These are phyloP conservation scores for Verticillium klebahnii DNA, from an alignment of 2,329 filamentous ascomycete genomes.

Conservation along the genomic window DNA sequence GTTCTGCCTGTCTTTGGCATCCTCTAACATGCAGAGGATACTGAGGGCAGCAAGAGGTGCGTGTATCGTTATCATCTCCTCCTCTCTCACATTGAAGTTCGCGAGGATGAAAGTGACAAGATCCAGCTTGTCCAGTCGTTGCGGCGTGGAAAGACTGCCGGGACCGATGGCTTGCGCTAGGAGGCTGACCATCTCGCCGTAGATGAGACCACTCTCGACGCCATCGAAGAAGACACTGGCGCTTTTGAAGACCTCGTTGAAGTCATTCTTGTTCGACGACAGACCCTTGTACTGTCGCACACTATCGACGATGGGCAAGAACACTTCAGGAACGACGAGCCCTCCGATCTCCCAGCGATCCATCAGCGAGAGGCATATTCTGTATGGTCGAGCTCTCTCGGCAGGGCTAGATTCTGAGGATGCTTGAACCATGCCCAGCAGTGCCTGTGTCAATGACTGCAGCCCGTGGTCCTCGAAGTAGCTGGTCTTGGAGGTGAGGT, in stretches of 20 bases:
- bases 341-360: conserved; percentile 97
- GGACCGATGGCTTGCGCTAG: conserved; percentile 56
- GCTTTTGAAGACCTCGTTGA: conserved; percentile 83
- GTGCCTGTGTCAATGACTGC: conserved; percentile 65
- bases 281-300: conserved; percentile 68
- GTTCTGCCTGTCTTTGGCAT: conserved; percentile 35
- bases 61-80: conserved; percentile 89
- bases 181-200: conserved; percentile 71
- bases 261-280: conserved; percentile 63
- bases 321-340: conserved; percentile 80
- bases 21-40: conserved; percentile 55
- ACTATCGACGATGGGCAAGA: conserved; percentile 78
- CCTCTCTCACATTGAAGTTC: conserved; percentile 90
- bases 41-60: conserved; percentile 73
- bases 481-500: conserved; percentile 57
- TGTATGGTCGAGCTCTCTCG: conserved; percentile 79
- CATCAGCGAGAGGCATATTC: conserved; percentile 93
- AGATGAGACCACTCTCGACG: conserved; percentile 91
- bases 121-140: conserved; percentile 59
- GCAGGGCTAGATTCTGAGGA: conserved; percentile 44
- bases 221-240: conserved; percentile 97
- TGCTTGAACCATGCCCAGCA: conserved; percentile 70
- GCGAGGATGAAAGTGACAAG: conserved; percentile 77
- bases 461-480: conserved; percentile 84
- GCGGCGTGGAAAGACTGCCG: conserved; percentile 33